Percentiles rank a stretch among this genome's conserved stretches.
Evolutionary conservation across 306 rosid species (phyloP).

Genomic region (Fagus crenata): DNA sequence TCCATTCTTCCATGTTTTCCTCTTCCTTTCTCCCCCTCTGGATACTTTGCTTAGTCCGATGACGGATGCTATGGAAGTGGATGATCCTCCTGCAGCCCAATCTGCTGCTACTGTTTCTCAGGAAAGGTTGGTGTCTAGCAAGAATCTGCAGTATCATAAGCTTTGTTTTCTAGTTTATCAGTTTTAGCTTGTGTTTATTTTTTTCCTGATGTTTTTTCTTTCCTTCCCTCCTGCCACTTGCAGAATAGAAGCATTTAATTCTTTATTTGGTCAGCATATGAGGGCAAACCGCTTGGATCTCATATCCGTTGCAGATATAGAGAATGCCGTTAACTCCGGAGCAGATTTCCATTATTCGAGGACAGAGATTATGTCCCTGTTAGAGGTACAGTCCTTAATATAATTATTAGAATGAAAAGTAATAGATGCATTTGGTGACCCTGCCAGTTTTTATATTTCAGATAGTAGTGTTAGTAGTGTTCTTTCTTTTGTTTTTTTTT

Average conservation of each 20-base stretch:
- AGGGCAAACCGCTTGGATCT: slow-evolving; percentile 62
- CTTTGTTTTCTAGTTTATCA: slow-evolving; percentile 13
- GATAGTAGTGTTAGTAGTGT: background rate
- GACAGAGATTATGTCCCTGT: slow-evolving; percentile 55
- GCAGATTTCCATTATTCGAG: slow-evolving; percentile 49
- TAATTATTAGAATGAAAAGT: background rate
- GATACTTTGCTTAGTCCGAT: slow-evolving; percentile 40
- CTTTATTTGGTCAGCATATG: slow-evolving; percentile 84
- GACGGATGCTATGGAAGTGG: slow-evolving; percentile 70
- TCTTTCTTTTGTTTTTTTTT: no score
- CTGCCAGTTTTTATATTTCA: background rate
- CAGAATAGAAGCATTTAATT: slow-evolving; percentile 77
- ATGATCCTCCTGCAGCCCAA: slow-evolving; percentile 50
- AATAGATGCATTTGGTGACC: background rate
- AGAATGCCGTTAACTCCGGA: slow-evolving; percentile 55
- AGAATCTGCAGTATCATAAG: background rate
- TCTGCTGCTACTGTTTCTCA: slow-evolving; percentile 55
- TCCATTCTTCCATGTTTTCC: background rate
- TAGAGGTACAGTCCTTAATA: slow-evolving; percentile 57
- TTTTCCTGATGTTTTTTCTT: slow-evolving; percentile 19
- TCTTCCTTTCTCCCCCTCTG: background rate
- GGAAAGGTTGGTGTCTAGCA: slow-evolving; percentile 56
- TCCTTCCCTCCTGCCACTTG: background rate
- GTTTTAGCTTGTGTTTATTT: background rate
- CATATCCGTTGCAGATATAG: slow-evolving; percentile 66